Conservation (phyloP, 2,329 filamentous ascomycete genomes). For the Trichoderma asperellum region DNA sequence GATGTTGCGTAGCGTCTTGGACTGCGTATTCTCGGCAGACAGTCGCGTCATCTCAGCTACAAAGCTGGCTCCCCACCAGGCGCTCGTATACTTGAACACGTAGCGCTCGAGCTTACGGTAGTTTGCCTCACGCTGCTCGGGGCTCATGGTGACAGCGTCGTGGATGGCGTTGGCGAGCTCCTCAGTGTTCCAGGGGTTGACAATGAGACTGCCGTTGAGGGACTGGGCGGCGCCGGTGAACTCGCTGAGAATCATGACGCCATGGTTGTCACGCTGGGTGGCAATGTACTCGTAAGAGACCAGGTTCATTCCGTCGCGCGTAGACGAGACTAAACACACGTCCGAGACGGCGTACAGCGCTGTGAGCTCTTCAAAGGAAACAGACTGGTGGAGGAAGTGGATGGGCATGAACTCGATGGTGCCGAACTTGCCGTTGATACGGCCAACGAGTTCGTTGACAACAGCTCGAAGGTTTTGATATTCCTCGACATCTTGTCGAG, state of each 20-base stretch:
- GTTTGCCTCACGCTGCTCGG: constrained; percentile 83
- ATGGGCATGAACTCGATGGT: constrained; percentile 99
- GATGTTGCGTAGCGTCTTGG: constrained; percentile 49
- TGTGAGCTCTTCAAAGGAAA: constrained; percentile 91
- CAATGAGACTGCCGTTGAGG: constrained; percentile 88
- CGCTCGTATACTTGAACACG: constrained; percentile 95
- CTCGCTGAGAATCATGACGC: constrained; percentile 92
- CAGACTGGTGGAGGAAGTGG: constrained; percentile 96
- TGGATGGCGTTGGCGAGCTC: constrained; percentile 92
- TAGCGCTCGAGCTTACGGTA: constrained; percentile 93
- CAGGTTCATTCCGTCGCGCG: constrained; percentile 98
- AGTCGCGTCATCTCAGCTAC: constrained; percentile 76
- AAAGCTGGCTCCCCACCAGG: constrained; percentile 96
- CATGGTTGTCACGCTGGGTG: constrained; percentile 85
- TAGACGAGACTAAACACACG: constrained; percentile 89
- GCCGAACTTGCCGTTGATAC: constrained; percentile 96
- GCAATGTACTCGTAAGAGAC: constrained; percentile 99
- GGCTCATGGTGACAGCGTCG: constrained; percentile 94
- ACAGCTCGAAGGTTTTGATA: constrained; percentile 95
- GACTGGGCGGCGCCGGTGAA: constrained; percentile 96
- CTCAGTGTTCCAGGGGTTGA: constrained; percentile 99
- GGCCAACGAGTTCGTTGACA: constrained; percentile 93
- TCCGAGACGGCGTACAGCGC: constrained; percentile 92
- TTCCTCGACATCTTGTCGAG: constrained; percentile 93
- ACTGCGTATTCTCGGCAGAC: constrained; percentile 44